Base-by-base conservation (phyloP, 768 basidiomycete genomes). In the Pleurotus tuber-regium region DNA sequence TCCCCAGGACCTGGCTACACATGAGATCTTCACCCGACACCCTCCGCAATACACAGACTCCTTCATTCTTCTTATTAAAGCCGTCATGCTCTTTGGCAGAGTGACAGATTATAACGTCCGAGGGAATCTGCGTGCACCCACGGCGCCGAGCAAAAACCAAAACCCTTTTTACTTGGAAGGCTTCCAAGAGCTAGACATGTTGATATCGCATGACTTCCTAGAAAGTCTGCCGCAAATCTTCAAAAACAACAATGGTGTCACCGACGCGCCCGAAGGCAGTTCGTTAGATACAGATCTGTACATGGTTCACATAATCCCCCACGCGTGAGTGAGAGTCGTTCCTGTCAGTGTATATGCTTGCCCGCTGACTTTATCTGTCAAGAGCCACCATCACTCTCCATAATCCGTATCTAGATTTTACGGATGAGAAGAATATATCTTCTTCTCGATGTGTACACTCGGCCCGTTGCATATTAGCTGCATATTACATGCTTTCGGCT, bases 321-420 rank as follows among this genome's bases (percentile, higher is more conserved):
- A 93, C 63, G 90, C 91, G 89, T 91, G 68, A 66, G 86, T 78
- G 28, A 4, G 10, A 29, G 51, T 50, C 54, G 30, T n/a, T 50
- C 38, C 26, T 30, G 26, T 39, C 21, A 25, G 40, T 51, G 43
- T 21, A 29, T 7, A 29, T 44, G 43, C 10, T 23, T 18, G 7
- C n/a, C n/a, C n/a, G n/a, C n/a, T 3, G 28, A 12, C 28, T 35
- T 30, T 31, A 26, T 54, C 35, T 40, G 54, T 11, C 30, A 62
- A 92, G 90, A n/a, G 91, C 91, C 9, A 82, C 84, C 8, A 93
- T 93, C 55, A 92, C 92, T 4, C 76, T 93, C 47, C 91, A 93
- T 61, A 92, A 91, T 62, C 81, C 86, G 7, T 92, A 88, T 66
- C 73, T 92, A 52, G 83, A 92, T 64, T 86, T 92, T 61, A 72